These are phyloP conservation scores for Fragaria ananassa DNA, from an alignment of 306 rosid species.

Conservation along the genomic window DNA sequence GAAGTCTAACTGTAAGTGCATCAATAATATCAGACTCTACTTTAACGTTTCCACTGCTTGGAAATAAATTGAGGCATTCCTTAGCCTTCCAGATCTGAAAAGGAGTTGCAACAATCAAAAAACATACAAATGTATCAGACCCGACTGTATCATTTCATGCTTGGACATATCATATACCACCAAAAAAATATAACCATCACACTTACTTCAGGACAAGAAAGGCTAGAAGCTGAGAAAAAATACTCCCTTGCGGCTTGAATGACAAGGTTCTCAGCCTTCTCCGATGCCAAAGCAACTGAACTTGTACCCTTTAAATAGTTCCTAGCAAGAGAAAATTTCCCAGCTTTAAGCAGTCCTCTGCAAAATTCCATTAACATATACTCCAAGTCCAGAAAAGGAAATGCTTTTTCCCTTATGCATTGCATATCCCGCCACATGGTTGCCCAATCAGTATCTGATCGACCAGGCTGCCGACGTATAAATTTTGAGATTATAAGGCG, in stretches of 20 bases:
- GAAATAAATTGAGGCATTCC: conserved; percentile 82
- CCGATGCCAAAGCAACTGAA: conserved; percentile 82
- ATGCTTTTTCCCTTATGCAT: conserved; percentile 82
- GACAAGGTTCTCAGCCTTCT: conserved; percentile 92
- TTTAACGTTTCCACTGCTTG: conserved; percentile 63
- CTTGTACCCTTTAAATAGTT: conserved; percentile 92
- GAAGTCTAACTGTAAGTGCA: conserved; percentile 76
- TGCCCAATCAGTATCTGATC: conserved; percentile 96
- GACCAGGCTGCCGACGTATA: conserved; percentile 84
- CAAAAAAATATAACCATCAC: conserved; percentile 14
- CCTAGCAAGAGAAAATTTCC: conserved; percentile 94
- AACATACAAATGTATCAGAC: neutral
- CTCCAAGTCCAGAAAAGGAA: conserved; percentile 83
- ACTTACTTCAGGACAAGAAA: conserved; percentile 91
- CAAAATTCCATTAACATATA: conserved; percentile 89
- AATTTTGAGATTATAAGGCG: conserved; percentile 95
- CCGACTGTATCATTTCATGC: neutral
- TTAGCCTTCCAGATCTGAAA: conserved; percentile 95
- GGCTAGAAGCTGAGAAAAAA: conserved; percentile 96
- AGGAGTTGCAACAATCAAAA: conserved; percentile 26
- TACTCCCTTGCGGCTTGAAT: conserved; percentile 98
- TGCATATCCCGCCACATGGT: conserved; percentile 97
- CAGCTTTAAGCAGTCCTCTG: conserved; percentile 93
- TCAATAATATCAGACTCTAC: conserved; percentile 84
- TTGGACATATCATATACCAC: conserved; percentile 12